Base-by-base conservation (phyloP, 2,329 filamentous ascomycete species). In the Furcasterigmium sp. region DNA sequence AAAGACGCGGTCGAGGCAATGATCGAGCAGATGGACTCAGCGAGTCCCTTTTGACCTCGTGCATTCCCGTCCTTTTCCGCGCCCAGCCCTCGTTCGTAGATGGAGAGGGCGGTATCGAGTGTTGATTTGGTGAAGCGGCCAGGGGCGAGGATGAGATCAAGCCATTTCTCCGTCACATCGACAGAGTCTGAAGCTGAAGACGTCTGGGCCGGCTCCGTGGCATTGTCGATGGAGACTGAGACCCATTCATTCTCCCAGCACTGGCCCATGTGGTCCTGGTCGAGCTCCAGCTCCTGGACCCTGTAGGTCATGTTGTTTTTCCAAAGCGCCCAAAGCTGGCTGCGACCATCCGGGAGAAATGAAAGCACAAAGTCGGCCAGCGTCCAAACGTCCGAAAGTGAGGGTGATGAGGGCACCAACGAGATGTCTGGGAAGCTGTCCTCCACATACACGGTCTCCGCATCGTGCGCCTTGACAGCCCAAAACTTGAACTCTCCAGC, bases 401-500 rank as follows among this genome's bases (percentile, higher is more conserved):
- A 85, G 50, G 80, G 83, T 57, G 74, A 82, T 46, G 79, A 78
- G 2, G 90, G 86, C 20, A 84, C 73, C 25, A 93, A 70, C 11
- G 75, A 69, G 8, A 68, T 58, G 10, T 76, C 71, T 0, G 85
- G 77, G 52, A 87, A 90, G 18, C 88, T 68, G 53, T 94, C 88
- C 49, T 81, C 76, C 13, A 94, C 72, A 8, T 82, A 73, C 17
- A 89, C 61, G 3, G 68, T 72, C 54, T 85, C 73, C 53, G 76
- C 76, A 42, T 83, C 78, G 51, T 82, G 78, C 15, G 85, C 78
- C 42, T 79, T 78, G n/a, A 81, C 65, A 51, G 69, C 75, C 88
- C 91, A 98, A 59, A 98, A 91, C 62, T 95, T 97, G 74, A 98
- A 97, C 58, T 91, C 85, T 28, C 93, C 87, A 32, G 83, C 79